Conservation (phyloP, 2,329 filamentous ascomycete genomes). For the Claviceps paspali region DNA sequence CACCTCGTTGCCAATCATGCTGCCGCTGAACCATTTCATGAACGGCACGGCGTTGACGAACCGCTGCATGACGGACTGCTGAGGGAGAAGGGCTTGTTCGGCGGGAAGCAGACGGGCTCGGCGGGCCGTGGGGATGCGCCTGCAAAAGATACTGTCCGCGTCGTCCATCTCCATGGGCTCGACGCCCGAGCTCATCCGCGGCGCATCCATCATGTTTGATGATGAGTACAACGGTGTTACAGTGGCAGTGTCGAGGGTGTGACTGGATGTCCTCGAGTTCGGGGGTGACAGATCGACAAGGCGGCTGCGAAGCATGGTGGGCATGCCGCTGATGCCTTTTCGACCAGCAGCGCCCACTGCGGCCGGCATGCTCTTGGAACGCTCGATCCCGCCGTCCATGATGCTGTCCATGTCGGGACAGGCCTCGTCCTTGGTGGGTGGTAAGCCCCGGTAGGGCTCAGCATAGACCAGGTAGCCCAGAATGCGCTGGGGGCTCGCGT, state of each 20-base stretch:
- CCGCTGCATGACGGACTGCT: slow-evolving; percentile 48
- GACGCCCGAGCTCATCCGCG: slow-evolving; percentile 8
- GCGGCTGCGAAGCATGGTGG: slow-evolving; percentile 21
- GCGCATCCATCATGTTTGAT: slow-evolving; percentile 26
- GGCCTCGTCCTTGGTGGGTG: slow-evolving; percentile 48
- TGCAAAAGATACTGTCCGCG: slow-evolving; percentile 34
- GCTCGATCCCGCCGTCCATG: slow-evolving; percentile 15
- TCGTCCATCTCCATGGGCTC: slow-evolving; percentile 16
- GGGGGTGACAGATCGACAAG: slow-evolving; percentile 26
- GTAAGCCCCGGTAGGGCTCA: slow-evolving; percentile 51
- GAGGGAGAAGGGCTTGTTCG: slow-evolving; percentile 55
- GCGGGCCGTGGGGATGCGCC: slow-evolving; percentile 51
- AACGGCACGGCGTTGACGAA: slow-evolving; percentile 52
- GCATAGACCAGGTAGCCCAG: slow-evolving; percentile 56
- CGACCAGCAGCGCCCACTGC: slow-evolving; percentile 13
- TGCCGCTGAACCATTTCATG: slow-evolving; percentile 55
- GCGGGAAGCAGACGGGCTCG: slow-evolving; percentile 50
- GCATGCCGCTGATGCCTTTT: slow-evolving; percentile 15
- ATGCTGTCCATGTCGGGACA: slow-evolving; percentile 36
- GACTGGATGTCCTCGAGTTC: slow-evolving; percentile 34
- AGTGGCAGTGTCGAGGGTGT: slow-evolving; percentile 43
- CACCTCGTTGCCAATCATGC: slow-evolving; percentile 61
- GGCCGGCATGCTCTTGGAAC: slow-evolving; percentile 23
- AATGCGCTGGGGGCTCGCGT: slow-evolving; percentile 55
- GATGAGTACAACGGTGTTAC: slow-evolving; percentile 28